Percentiles rank a stretch among this genome's conserved stretches.
phyloP scores from a whole-genome alignment of 2,329 filamentous ascomycete genomes.

The Fusarium illudens region DNA sequence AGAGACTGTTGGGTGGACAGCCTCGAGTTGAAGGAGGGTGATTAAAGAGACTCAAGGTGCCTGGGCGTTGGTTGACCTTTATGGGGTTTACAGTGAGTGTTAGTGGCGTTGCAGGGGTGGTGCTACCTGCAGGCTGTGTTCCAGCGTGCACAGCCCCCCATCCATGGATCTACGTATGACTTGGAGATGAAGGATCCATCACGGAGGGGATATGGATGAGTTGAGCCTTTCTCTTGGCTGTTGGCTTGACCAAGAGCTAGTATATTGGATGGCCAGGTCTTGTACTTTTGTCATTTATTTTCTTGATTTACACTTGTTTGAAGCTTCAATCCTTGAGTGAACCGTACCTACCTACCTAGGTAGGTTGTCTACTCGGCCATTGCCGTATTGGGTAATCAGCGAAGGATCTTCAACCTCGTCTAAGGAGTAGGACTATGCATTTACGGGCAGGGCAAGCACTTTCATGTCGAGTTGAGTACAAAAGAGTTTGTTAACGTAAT shows the following conservation, averaged over 20 bases:
- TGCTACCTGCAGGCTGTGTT: not conserved
- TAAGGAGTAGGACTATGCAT: not conserved
- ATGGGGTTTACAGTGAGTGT: not conserved
- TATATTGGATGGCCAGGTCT: too few species aligned
- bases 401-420: not conserved
- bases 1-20: not conserved
- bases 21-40: conserved; percentile 17
- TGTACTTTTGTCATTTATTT: not conserved
- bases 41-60: conserved; percentile 8
- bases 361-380: not conserved
- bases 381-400: conserved; percentile 2
- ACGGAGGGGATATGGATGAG: not conserved
- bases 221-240: not conserved
- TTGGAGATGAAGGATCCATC: not conserved
- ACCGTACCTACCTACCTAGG: too few species aligned
- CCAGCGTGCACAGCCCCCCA: not conserved
- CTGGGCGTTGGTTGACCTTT: not conserved
- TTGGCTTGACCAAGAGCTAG: not conserved
- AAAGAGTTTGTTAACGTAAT: too few species aligned
- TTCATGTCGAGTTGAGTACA: too few species aligned
- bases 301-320: not conserved
- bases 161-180: not conserved
- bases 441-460: too few species aligned
- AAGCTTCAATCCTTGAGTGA: not conserved
- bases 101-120: conserved; percentile 2